Conservation (phyloP, 2,329 filamentous ascomycete genomes). For the Fusarium gaditjirri region DNA sequence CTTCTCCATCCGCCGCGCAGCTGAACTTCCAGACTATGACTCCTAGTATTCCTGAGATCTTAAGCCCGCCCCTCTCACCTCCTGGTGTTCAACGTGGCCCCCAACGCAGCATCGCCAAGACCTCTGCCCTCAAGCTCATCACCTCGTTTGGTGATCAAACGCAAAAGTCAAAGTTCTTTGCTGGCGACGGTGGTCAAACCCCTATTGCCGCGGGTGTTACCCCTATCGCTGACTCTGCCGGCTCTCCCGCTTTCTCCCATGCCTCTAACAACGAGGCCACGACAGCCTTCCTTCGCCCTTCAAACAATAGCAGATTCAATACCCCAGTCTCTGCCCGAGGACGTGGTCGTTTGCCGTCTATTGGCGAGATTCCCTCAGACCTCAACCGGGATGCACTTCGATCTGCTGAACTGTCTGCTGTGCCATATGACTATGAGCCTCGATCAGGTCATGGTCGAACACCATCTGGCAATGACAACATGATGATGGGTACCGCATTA, state of each 20-base stretch:
- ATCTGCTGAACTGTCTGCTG: slow-evolving; percentile 35
- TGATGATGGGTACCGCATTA: slow-evolving; percentile 59
- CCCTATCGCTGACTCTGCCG: slow-evolving; percentile 83
- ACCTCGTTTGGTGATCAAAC: slow-evolving; percentile 81
- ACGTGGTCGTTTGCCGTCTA: slow-evolving; percentile 78
- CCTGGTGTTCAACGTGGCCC: slow-evolving; percentile 70
- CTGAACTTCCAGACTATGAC: slow-evolving; percentile 65
- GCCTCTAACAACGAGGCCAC: slow-evolving; percentile 66
- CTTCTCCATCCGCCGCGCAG: slow-evolving; percentile 79
- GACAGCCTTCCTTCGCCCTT: slow-evolving; percentile 74
- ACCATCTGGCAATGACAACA: slow-evolving; percentile 56
- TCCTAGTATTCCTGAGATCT: slow-evolving; percentile 67
- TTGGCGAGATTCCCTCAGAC: slow-evolving; percentile 67
- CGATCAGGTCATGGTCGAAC: slow-evolving; percentile 50
- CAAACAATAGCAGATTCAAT: slow-evolving; percentile 74
- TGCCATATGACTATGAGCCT: slow-evolving; percentile 41
- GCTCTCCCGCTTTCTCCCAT: slow-evolving; percentile 65
- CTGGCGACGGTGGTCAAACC: slow-evolving; percentile 70
- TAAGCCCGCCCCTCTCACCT: slow-evolving; percentile 80
- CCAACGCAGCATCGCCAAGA: slow-evolving; percentile 76
- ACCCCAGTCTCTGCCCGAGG: slow-evolving; percentile 72
- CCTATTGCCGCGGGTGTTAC: slow-evolving; percentile 87
- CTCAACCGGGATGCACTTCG: slow-evolving; percentile 47
- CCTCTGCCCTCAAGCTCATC: slow-evolving; percentile 88
- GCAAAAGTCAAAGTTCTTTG: slow-evolving; percentile 73